Evolutionary conservation across 306 rosid species (phyloP).

Genomic region (Benincasa hispida): DNA sequence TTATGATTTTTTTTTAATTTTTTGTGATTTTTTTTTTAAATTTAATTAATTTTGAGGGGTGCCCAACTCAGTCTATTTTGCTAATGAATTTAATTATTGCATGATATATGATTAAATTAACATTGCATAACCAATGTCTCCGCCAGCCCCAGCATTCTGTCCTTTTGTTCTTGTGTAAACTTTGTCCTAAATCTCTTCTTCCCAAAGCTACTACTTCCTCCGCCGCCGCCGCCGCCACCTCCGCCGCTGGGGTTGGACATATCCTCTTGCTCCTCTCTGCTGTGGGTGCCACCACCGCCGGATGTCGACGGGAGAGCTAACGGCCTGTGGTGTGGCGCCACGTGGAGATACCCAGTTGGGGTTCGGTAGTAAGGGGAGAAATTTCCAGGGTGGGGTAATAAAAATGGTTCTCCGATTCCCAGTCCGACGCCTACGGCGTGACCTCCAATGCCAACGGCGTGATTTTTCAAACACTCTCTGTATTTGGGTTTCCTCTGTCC

Average conservation of each 20-base stretch:
- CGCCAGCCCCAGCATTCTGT: conserved; percentile 70
- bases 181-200: conserved; percentile 71
- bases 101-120: too few species aligned
- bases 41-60: not conserved
- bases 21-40: not conserved
- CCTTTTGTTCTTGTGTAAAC: conserved; percentile 75
- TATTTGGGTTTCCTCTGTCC: conserved; percentile 37
- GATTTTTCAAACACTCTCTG: conserved; percentile 84
- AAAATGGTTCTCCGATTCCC: conserved; percentile 17
- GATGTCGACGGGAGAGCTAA: conserved; percentile 92
- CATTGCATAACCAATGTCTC: conserved; percentile 64
- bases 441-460: conserved; percentile 77
- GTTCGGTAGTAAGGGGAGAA: conserved; percentile 59
- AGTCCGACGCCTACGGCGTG: conserved; percentile 21
- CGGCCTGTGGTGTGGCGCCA: conserved; percentile 47
- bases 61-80: too few species aligned
- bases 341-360: conserved; percentile 66
- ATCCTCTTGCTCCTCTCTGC: conserved; percentile 66
- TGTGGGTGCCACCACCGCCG: conserved; percentile 52
- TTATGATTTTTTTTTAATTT: not conserved
- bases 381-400: conserved; percentile 35
- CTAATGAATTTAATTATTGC: too few species aligned
- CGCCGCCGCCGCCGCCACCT: conserved; percentile 26
- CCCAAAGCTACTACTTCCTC: conserved; percentile 7
- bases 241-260: conserved; percentile 59